A percentile compares a stretch with the other conserved stretches of the same genome.
These are phyloP conservation scores for Heliosperma pusillum DNA, from an alignment of 148 eudicot species.

Conservation along the genomic window DNA sequence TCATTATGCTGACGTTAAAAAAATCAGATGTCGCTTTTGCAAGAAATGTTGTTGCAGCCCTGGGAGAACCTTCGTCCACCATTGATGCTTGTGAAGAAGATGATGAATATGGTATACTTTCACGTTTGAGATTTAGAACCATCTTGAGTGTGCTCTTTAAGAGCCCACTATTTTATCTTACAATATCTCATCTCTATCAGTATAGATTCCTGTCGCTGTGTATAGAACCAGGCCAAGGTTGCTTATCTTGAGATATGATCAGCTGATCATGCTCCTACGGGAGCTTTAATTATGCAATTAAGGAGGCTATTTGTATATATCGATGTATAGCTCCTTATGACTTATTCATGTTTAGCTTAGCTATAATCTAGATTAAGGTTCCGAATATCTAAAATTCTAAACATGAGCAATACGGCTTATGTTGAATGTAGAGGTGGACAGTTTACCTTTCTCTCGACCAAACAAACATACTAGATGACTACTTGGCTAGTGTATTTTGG, in stretches of 20 bases:
- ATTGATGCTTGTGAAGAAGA: conserved; percentile 37
- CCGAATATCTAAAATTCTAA: background rate
- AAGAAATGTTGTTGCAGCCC: conserved; percentile 34
- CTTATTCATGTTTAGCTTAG: background rate
- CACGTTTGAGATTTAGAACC: conserved; percentile 4
- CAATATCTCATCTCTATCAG: background rate
- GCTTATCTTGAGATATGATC: conserved; percentile 2
- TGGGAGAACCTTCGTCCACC: conserved; percentile 28
- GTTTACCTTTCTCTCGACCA: background rate
- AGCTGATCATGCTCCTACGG: background rate
- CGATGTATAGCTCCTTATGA: background rate
- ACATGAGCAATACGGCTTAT: background rate
- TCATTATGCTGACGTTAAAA: conserved; percentile 60
- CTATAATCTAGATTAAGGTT: background rate
- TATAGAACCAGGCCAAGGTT: background rate
- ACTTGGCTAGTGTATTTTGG: background rate
- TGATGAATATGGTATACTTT: conserved; percentile 40
- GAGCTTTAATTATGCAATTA: conserved; percentile 1
- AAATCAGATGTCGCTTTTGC: conserved; percentile 66
- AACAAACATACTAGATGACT: background rate
- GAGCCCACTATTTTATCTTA: conserved; percentile 1
- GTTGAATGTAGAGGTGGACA: background rate
- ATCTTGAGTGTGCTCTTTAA: background rate
- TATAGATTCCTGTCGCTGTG: background rate
- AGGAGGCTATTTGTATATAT: background rate